Base-by-base conservation (phyloP, 2,329 filamentous ascomycete species). In the Catunica adiposa region DNA sequence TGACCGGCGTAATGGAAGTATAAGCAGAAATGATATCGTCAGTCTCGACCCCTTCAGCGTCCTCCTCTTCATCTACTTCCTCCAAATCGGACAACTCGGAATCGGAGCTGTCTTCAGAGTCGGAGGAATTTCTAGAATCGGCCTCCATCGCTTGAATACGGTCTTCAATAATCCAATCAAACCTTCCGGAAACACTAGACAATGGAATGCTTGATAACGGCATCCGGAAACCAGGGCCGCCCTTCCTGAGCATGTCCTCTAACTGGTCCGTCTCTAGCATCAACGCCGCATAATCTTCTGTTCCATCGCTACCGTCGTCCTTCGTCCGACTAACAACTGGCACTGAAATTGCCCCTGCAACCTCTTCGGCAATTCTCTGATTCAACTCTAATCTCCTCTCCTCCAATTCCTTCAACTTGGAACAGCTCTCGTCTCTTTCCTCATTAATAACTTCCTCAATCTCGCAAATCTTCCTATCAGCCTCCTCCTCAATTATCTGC, bases 11-110 rank as follows among this genome's bases (percentile, higher is more conserved):
- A 8, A 48, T 48, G 44, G 20, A 22, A 20, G 23, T 48, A 15
- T 48, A 48, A 9, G 26, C 44, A 1, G 44, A 48, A 26, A 48
- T 48, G 22, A 29, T 4, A 74, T 76, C 14, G 22, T 47, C 38
- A 31, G n/a, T 46, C 4, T 54, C 38, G n/a, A 1, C 1, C 14
- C 11, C 38, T 26, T 34, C 17, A 6, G 17, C 44, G 20, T 48
- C 44, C 5, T 46, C 14, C 22, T 22, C 22, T 2, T 9, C 42
- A 22, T 46, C 9, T 17, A 20, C 17, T 20, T n/a, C 14, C n/a
- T 26, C 29, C 8, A 9, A 29, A 8, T 25, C 52, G 2, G 52
- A 20, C 15, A 20, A 25, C 1, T 48, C 44, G 2, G 44, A 26
- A 7, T 48, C 44, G 7, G 22, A 44, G 40, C 8, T 7, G 20